phyloP scores from a whole-genome alignment of 176 grass and related monocot genomes.

The Phoenix dactylifera region DNA sequence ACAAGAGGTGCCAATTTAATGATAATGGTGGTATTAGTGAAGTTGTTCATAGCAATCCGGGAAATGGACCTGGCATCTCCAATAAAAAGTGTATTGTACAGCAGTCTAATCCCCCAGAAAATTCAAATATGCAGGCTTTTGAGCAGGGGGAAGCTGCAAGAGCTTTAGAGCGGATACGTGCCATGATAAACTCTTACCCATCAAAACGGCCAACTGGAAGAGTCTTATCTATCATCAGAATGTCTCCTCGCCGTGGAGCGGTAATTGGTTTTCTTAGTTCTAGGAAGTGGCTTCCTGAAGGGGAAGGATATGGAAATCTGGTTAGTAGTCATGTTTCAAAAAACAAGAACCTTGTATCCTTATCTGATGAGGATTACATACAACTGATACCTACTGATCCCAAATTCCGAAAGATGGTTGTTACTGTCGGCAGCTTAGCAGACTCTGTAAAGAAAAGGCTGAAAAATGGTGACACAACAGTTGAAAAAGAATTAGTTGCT shows the following conservation, averaged over 20 bases:
- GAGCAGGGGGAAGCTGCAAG: slow-evolving; percentile 39
- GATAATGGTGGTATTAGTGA: slow-evolving; percentile 61
- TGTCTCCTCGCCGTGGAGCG: slow-evolving; percentile 50
- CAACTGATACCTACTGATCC: slow-evolving; percentile 59
- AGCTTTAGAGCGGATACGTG: slow-evolving; percentile 56
- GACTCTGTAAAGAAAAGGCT: slow-evolving; percentile 47
- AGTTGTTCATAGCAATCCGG: slow-evolving; percentile 32
- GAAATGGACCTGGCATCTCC: neutral
- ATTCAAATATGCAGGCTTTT: slow-evolving; percentile 9
- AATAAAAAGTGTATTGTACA: slow-evolving; percentile 19
- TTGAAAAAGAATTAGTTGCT: slow-evolving; percentile 62
- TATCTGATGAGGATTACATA: slow-evolving; percentile 20
- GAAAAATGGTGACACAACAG: slow-evolving; percentile 39
- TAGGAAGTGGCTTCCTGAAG: slow-evolving; percentile 34
- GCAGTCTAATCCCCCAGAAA: slow-evolving; percentile 6
- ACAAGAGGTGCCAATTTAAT: slow-evolving; percentile 32
- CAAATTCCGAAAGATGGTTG: slow-evolving; percentile 73
- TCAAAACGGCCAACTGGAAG: slow-evolving; percentile 71
- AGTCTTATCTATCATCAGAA: slow-evolving; percentile 71
- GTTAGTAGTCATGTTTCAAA: slow-evolving; percentile 16
- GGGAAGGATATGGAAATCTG: slow-evolving; percentile 35
- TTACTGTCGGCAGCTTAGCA: slow-evolving; percentile 40
- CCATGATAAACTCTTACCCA: slow-evolving; percentile 56
- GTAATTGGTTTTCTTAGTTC: slow-evolving; percentile 78
- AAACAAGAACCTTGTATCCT: slow-evolving; percentile 32